Base-by-base conservation (phyloP, 2,329 filamentous ascomycete genomes). In the Aspergillus novofumigatus region DNA sequence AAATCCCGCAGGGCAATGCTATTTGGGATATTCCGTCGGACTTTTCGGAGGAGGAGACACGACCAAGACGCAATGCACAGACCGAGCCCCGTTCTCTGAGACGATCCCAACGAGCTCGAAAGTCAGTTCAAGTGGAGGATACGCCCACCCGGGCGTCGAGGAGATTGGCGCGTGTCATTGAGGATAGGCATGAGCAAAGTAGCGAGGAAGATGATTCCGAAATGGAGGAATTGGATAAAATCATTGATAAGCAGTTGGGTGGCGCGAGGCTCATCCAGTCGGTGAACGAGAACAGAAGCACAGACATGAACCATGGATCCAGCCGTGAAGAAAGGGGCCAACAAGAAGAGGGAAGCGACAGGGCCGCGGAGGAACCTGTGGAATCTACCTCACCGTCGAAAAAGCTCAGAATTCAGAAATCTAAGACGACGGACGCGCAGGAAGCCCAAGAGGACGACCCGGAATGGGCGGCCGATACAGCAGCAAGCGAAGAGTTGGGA, bases 51-150 rank as follows among this genome's bases (percentile, higher is more conserved):
- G 56, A 59, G 17, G 20, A 42, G 26, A 21, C 28, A 5, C 38
- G 28, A 47, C 23, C 26, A 9, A 51, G 35, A 5, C 53, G 21
- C 6, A 14, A 38, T 20, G 21, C 23, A 2, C n/a, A 32, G 14
- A 45, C 42, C 32, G 47, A 44, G 10, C 41, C 53, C 6, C 21
- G 32, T 17, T 60, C 61, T n/a, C 59, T 55, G 14, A 57, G 61
- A 41, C 54, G 59, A 25, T 64, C 62, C 20, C 23, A 29, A 35
- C 54, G 60, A 21, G 20, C 61, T 45, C 52, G 50, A 8, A 20
- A 41, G 14, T 4, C n/a, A 5, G 8, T 28, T 17, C n/a, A n/a
- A 7, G 26, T 42, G 38, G 35, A 54, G 3, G 14, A 7, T 23
- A 47, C 44, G 2, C 44, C 44, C 10, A 47, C 20, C 6, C 7